Conservation (phyloP, 1,284 basidiomycete species). For the Sutorius eximius region DNA sequence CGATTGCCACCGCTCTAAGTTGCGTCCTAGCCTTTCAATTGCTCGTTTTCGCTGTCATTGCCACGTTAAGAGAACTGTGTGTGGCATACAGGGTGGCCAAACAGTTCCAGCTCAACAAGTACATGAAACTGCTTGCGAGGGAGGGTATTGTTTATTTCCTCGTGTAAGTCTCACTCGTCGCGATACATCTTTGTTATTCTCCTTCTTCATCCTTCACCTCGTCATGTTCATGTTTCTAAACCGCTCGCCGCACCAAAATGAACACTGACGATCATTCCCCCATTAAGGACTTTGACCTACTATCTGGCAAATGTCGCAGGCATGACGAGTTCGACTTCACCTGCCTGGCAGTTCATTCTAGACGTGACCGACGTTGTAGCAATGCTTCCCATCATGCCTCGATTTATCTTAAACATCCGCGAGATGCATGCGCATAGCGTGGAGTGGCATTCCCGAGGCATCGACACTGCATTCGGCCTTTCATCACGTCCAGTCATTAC, state of each 20-base stretch:
- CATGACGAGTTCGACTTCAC: not conserved
- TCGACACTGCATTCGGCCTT: not conserved
- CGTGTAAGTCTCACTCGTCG: not conserved
- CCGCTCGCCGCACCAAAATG: not conserved
- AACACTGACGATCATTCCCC: not conserved
- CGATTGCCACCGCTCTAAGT: not conserved
- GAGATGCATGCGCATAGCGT: not conserved
- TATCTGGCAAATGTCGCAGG: not conserved
- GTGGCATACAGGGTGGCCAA: not conserved
- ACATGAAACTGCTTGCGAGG: constrained; percentile 4
- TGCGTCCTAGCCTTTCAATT: not conserved
- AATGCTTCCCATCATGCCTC: not conserved
- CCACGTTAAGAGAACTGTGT: not conserved
- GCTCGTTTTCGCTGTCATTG: not conserved
- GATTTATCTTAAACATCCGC: constrained; percentile 1
- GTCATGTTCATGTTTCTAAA: not conserved
- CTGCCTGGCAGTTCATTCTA: not conserved
- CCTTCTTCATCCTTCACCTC: not conserved
- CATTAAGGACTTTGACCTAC: not conserved
- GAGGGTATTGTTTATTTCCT: constrained; percentile 9
- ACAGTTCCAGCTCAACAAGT: constrained; percentile 3
- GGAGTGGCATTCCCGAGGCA: not conserved
- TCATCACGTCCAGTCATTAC: not conserved
- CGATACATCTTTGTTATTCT: not conserved
- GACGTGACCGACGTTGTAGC: rapidly evolving